Base-by-base conservation (phyloP, 192 early-diverging fungal genomes). In the Backusella tuberculispora region DNA sequence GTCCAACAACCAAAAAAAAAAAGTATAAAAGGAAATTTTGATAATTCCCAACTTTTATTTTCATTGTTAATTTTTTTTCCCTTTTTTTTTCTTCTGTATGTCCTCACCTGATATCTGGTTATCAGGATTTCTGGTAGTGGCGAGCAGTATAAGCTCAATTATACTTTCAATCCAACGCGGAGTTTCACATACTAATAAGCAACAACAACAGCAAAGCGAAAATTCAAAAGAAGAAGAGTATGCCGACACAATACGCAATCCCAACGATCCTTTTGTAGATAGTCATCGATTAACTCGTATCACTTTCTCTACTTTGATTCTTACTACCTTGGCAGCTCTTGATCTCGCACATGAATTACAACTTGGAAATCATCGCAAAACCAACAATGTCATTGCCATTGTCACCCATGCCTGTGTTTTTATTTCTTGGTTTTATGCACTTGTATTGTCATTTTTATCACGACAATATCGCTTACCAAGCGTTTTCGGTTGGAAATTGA, bases 401-500 rank as follows among this genome's bases (percentile, higher is more conserved):
- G 4, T 64, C 14, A 7, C 37, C 38, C 34, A 17, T 2, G 46
- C 40, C 12, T 56, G 34, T 42, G 10, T 29, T 14, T 29, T 70
- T 19, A 29, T 66, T 0, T 24, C 78, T 37, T 82, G 80, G 80
- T 15, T 75, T 1, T 82, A 82, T 50, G 48, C 64, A 6, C 41
- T 66, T 24, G 50, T 46, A 0, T 42, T 82, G 8, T 37, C 73
- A 19, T 7, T 78, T 15, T 38, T 78, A 0, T 67, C 73, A 21
- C 71, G 63, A 19, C 44, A 70, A 3, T 65, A 82, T 29, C 46
- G 48, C 0, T 8, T 82, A 5, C 81, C 81, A 5, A 73, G 73
- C 26, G 3, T 9, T 8, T 76, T 69, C 74, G 75, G 74, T 8
- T 80, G 78, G 76, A 66, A 74, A 34, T 29, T 85, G 15, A 85